Base-by-base conservation (phyloP, 2,329 filamentous ascomycete species). In the Colletotrichum caudatum region DNA sequence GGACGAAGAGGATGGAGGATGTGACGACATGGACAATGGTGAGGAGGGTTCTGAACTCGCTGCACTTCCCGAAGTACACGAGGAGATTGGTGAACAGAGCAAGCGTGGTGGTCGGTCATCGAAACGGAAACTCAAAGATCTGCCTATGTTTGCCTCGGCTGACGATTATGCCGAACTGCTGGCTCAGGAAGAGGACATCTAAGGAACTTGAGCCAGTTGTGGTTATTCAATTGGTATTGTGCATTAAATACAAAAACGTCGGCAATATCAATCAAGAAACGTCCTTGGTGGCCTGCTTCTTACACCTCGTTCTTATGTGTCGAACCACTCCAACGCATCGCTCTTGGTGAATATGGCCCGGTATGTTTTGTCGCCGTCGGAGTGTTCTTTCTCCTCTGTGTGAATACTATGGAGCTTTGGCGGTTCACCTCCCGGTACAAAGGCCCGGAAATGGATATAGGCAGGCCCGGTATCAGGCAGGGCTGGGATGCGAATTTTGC, bases 111-210 rank as follows among this genome's bases (percentile, higher is more conserved):
- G 77, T 73, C 80, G 74, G 87, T 87, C 89, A 79, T 93, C 93
- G 84, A 91, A 89, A 84, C 94, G 92, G 87, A 94, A 94, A 84
- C 86, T 98, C 81, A 97, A 94, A 88, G 90, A 90, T 74, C 85
- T 99, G 76, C 96, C 96, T 8, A 97, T 91, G 46, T 99, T 99
- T 84, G 96, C 97, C 26, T 97, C 94, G 41, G 92, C 88, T 41
- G 96, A 98, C 66, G 96, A 98, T 80, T 99, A 98, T 81, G 95
- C 94, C 20, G 93, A 92, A 77, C 87, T 97, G 83, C 82, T 97
- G 80, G 93, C 87, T 5, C 88, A 90, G 74, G 93, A 96, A 63
- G 90, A 91, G 73, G 90, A 90, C 23, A 53, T 69, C 6, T 50
- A 39, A 58, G n/a, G 11, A 12, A 41, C 18, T 2, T 20, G 7